Evolutionary conservation across 441 rosid species (phyloP), one percentile per base, ranked within the genome.

Genomic region (Dalechampia spathulata): DNA sequence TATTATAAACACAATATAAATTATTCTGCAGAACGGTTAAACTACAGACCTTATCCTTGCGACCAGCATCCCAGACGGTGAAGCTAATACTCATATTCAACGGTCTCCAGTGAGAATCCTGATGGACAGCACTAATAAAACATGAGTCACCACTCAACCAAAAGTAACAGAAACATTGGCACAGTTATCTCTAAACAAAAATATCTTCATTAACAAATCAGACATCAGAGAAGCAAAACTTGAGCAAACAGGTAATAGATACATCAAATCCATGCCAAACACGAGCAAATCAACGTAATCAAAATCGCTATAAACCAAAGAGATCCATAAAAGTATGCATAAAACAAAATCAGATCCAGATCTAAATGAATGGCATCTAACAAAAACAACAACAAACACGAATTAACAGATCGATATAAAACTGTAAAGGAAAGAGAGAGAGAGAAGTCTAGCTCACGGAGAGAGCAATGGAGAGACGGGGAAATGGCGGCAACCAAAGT

Each of bases 41-140:
- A n/a, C 7, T 50, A 30, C 8, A 32, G 64, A 86, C 91, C 87
- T 80, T 86, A 77, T 82, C 91, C 69, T 86, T 87, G 68, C 91
- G 91, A 23, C 91, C 91, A 6, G 83, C 91, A 77, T 87, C 95
- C 91, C 87, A 84, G 58, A 87, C 95, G 0, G 95, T 87, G 68
- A 87, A 87, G 72, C 92, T 87, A 44, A 87, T 82, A 78, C 72
- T 87, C 84, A 61, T 87, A 87, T 62, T 82, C 92, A 64, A 87
- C 92, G 6, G 95, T 84, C 75, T 87, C 95, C 54, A 87, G 92
- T 46, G 84, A 84, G 73, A 87, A 87, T 23, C 91, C 91, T 86
- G 78, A 7, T 5, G 6, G 13, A 44, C 22, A n/a, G 34, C 7
- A 42, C 0, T 37, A 27, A 49, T 15, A 30, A 50, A 62, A 37